Conservation (phyloP, 345 rosid genomes). For the Brassica cretica region DNA sequence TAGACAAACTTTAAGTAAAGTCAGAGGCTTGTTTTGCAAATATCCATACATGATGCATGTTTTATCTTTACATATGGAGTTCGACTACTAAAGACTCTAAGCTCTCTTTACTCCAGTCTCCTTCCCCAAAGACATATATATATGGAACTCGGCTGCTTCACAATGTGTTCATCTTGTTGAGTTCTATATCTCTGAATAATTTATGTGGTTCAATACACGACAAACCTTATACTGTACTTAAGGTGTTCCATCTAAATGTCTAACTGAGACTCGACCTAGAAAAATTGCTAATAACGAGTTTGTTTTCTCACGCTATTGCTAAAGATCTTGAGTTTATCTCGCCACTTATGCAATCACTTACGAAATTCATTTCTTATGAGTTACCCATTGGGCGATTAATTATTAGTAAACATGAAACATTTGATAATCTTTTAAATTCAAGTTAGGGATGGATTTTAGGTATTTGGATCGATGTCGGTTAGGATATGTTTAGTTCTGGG, state of each 20-base stretch:
- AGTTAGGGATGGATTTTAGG: neutral
- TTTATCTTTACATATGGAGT: neutral
- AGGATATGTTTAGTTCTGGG: neutral
- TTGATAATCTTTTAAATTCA: neutral
- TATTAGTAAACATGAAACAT: neutral
- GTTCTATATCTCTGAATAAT: neutral
- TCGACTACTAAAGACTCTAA: neutral
- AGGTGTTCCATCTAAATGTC: slow-evolving; percentile 26
- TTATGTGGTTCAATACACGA: neutral
- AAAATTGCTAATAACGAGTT: neutral
- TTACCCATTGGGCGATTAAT: neutral
- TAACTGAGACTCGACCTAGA: slow-evolving; percentile 7
- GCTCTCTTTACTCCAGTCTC: neutral
- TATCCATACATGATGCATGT: neutral
- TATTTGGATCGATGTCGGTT: neutral
- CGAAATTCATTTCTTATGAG: neutral
- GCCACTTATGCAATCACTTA: neutral
- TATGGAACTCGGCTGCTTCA: neutral
- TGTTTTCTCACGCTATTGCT: neutral
- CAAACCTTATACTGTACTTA: slow-evolving; percentile 5
- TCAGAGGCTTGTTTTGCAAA: neutral
- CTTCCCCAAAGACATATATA: neutral
- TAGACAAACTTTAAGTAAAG: neutral
- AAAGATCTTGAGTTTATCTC: neutral
- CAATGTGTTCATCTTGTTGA: neutral